Percentiles rank a stretch among this genome's conserved stretches.
phyloP scores from a whole-genome alignment of 2,329 filamentous ascomycete species.

The Aciculosporium take region DNA sequence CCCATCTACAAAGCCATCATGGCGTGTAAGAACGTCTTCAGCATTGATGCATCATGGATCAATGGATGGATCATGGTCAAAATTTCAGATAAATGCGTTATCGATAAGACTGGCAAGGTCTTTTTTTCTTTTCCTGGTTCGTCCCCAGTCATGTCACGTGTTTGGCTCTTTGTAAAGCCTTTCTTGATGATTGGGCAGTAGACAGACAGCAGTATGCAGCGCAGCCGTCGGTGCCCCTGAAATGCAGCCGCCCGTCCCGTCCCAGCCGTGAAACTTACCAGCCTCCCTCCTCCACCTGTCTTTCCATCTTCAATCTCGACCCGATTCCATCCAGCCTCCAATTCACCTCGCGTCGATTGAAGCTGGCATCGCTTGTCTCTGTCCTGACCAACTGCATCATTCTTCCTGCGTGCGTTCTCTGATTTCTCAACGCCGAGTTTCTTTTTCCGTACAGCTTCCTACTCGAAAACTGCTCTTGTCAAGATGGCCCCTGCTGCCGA shows the following conservation, averaged over 20 bases:
- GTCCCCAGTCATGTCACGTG: too few relatives aligned
- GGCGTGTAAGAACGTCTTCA: too few relatives aligned
- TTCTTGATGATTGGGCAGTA: too few relatives aligned
- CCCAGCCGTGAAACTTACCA: constrained; percentile 4
- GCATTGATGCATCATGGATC: constrained; percentile 6
- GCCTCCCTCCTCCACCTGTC: constrained; percentile 5
- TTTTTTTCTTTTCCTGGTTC: not conserved
- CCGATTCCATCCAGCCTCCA: constrained; percentile 7
- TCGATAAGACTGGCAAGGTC: constrained; percentile 10
- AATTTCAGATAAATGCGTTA: constrained; percentile 15
- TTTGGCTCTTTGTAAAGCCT: too few relatives aligned
- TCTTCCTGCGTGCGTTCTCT: constrained; percentile 1
- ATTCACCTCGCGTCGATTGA: constrained; percentile 3
- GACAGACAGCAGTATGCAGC: not conserved
- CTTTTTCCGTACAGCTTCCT: constrained; percentile 3
- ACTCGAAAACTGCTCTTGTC: constrained; percentile 9
- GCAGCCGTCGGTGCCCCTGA: constrained; percentile 17
- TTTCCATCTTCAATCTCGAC: not conserved
- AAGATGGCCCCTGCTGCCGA: constrained; percentile 45
- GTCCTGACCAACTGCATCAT: constrained; percentile 5
- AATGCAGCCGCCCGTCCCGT: constrained; percentile 9
- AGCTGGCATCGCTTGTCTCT: constrained; percentile 2
- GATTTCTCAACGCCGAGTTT: not conserved
- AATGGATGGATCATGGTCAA: constrained; percentile 11
- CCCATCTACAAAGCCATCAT: constrained; percentile 15